phyloP scores from a whole-genome alignment of 768 basidiomycete species.

The Lentinula edodes region DNA sequence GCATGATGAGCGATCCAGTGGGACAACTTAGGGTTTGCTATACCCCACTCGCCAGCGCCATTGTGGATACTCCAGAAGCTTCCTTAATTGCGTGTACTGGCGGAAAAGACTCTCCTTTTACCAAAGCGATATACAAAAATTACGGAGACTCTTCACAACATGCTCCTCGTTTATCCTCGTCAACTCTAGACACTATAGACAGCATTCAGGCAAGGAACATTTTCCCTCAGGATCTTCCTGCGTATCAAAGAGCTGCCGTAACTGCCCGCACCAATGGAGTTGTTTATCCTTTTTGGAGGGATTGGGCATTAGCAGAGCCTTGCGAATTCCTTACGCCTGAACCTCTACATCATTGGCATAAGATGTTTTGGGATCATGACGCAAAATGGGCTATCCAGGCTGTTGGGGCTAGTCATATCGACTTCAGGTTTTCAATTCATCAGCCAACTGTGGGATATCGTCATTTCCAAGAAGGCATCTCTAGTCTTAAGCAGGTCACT shows the following conservation, averaged over 20 bases:
- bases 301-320: not conserved
- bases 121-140: not conserved
- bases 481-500: conserved; percentile 34
- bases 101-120: not conserved
- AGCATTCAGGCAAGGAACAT: too few species aligned
- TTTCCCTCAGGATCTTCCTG: too few species aligned
- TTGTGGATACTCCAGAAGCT: not conserved
- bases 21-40: not conserved
- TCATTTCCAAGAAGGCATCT: conserved; percentile 35
- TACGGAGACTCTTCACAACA: not conserved
- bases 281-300: not conserved
- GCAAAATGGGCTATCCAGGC: not conserved
- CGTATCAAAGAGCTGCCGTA: too few species aligned
- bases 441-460: conserved; percentile 27
- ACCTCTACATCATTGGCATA: not conserved
- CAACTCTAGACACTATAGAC: not conserved
- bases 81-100: not conserved
- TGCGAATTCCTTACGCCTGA: not conserved
- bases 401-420: not conserved
- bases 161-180: not conserved
- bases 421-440: conserved; percentile 14
- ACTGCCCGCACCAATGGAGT: too few species aligned
- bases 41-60: not conserved
- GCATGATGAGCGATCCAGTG: not conserved
- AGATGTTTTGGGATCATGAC: not conserved